These are phyloP conservation scores for Dichotomopilus funicola DNA, from an alignment of 2,329 filamentous ascomycete species.

Conservation along the genomic window DNA sequence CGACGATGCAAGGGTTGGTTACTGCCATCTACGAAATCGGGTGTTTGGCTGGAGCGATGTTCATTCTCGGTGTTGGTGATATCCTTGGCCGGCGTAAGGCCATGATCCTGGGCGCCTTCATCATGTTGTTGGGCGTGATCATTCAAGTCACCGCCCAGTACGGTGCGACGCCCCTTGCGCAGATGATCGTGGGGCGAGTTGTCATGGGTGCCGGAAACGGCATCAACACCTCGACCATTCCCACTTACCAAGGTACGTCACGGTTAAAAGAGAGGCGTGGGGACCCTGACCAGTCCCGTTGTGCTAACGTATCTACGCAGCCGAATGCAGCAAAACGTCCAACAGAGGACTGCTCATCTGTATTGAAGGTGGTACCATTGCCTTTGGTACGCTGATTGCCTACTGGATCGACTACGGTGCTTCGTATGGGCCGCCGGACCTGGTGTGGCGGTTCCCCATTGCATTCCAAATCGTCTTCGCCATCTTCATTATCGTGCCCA, in stretches of 20 bases:
- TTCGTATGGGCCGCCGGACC: slow-evolving; percentile 34
- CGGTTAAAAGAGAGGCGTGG: neutral
- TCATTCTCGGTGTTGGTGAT: slow-evolving; percentile 49
- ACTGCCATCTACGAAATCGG: slow-evolving; percentile 44
- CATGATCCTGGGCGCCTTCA: slow-evolving; percentile 47
- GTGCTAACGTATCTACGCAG: slow-evolving; percentile 19
- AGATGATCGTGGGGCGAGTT: slow-evolving; percentile 43
- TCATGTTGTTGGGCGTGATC: slow-evolving; percentile 55
- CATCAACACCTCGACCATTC: slow-evolving; percentile 42
- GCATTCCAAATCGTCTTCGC: slow-evolving; percentile 36
- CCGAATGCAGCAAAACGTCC: slow-evolving; percentile 39
- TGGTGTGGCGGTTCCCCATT: slow-evolving; percentile 51
- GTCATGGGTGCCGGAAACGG: slow-evolving; percentile 49
- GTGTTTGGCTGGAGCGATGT: slow-evolving; percentile 40
- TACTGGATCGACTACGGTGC: slow-evolving; percentile 47
- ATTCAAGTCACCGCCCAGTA: slow-evolving; percentile 44
- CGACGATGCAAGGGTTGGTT: slow-evolving; percentile 42
- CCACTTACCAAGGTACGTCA: slow-evolving; percentile 37
- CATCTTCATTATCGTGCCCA: slow-evolving; percentile 29
- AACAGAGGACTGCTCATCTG: slow-evolving; percentile 39
- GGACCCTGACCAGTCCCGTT: neutral
- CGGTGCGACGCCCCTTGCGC: slow-evolving; percentile 30
- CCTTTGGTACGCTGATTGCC: slow-evolving; percentile 34
- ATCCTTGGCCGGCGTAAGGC: slow-evolving; percentile 44
- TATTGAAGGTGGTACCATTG: slow-evolving; percentile 40